These are phyloP conservation scores for Vanderwaltozyma yarrowii DNA, from an alignment of 805 yeast species.

Conservation along the genomic window DNA sequence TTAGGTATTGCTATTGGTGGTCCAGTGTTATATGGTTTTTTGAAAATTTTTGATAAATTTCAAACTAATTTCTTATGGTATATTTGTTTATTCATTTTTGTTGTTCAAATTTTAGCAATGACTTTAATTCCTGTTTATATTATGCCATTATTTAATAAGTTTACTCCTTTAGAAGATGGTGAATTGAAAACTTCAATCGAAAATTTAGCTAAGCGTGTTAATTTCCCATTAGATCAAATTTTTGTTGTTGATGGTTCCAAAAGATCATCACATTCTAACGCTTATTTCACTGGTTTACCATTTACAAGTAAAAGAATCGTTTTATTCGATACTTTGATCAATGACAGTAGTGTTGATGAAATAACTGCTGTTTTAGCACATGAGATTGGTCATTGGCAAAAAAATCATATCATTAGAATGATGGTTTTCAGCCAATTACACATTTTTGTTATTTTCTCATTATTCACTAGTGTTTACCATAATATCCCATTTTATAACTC, in stretches of 20 bases:
- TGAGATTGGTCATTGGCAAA: constrained; percentile 97
- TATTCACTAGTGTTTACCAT: constrained; percentile 71
- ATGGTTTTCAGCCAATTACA: constrained; percentile 56
- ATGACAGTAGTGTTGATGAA: constrained; percentile 64
- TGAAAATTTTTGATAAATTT: constrained; percentile 70
- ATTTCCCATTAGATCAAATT: constrained; percentile 79
- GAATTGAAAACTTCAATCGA: constrained; percentile 77
- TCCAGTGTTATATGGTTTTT: constrained; percentile 63
- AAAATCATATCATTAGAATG: constrained; percentile 76
- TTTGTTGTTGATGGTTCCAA: constrained; percentile 95
- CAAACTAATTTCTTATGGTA: constrained; percentile 78
- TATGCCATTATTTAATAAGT: constrained; percentile 87
- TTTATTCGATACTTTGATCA: constrained; percentile 80
- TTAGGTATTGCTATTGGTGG: constrained; percentile 53
- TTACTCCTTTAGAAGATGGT: constrained; percentile 84
- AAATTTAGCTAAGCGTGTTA: constrained; percentile 58
- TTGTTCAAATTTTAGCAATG: constrained; percentile 62
- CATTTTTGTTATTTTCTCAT: constrained; percentile 51
- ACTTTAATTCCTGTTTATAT: constrained; percentile 76
- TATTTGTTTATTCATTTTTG: constrained; percentile 59
- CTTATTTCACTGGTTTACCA: constrained; percentile 92
- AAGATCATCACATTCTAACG: constrained; percentile 93
- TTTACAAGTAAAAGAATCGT: constrained; percentile 91
- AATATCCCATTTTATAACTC: constrained; percentile 69
- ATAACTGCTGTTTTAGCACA: constrained; percentile 96